A percentile compares a stretch with the other conserved stretches of the same genome.
These are phyloP conservation scores for Xylaria sp. DNA, from an alignment of 2,329 filamentous ascomycete genomes.

Conservation along the genomic window DNA sequence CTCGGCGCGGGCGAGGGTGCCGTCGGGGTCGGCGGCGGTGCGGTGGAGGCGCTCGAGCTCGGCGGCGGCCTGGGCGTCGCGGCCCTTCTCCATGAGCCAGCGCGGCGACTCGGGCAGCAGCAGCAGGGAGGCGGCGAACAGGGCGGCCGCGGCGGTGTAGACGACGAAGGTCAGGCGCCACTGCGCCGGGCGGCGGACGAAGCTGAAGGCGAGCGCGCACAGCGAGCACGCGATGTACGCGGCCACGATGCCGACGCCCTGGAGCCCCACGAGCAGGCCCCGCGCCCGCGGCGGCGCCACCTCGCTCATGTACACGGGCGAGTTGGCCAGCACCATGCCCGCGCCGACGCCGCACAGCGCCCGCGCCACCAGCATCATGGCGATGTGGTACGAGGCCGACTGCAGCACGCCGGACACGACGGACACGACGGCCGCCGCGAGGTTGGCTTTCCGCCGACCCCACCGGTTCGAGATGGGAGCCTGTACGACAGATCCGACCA, in stretches of 20 bases:
- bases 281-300: constrained; percentile 32
- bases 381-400: constrained; percentile 26
- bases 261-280: constrained; percentile 30
- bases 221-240: constrained; percentile 32
- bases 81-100: constrained; percentile 26
- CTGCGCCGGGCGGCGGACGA: constrained; percentile 28
- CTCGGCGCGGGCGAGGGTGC: constrained; percentile 32
- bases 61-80: constrained; percentile 24
- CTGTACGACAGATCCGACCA: constrained; percentile 25
- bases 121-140: constrained; percentile 20
- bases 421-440: constrained; percentile 21
- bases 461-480: constrained; percentile 23
- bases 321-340: constrained; percentile 29
- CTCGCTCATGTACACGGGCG: constrained; percentile 33
- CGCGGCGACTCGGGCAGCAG: constrained; percentile 29
- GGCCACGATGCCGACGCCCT: constrained; percentile 32
- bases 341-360: constrained; percentile 28
- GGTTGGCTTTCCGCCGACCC: constrained; percentile 25
- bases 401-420: constrained; percentile 25
- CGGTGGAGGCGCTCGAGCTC: constrained; percentile 30
- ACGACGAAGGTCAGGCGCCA: constrained; percentile 33
- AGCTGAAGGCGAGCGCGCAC: constrained; percentile 29
- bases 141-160: constrained; percentile 17
- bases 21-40: constrained; percentile 27
- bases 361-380: constrained; percentile 27